These are phyloP conservation scores for Cucurbita argyrosperma DNA, from an alignment of 306 rosid genomes.

Conservation along the genomic window DNA sequence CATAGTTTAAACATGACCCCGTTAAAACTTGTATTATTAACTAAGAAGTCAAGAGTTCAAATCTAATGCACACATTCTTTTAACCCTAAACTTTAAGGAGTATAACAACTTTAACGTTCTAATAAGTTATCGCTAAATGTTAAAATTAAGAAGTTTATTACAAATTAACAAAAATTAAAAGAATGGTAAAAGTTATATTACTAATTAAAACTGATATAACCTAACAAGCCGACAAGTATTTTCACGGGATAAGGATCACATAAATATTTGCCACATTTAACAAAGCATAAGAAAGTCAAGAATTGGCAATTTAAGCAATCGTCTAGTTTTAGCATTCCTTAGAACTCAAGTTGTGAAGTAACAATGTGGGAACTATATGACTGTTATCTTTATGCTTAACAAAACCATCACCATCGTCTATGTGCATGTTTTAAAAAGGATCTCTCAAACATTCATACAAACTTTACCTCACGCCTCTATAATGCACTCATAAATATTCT, in stretches of 20 bases:
- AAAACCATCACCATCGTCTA: neutral
- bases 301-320: neutral
- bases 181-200: no score
- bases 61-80: no score
- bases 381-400: slow-evolving; percentile 1
- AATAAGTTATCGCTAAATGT: no score
- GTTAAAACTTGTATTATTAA: no score
- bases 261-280: neutral
- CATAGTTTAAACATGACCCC: no score
- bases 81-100: no score
- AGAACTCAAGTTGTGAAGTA: neutral
- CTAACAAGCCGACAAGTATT: neutral
- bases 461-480: slow-evolving; percentile 1
- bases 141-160: no score
- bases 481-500: neutral
- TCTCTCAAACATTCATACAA: neutral
- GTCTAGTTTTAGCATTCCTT: neutral
- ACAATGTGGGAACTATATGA: neutral
- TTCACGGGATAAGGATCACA: neutral
- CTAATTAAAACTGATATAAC: no score
- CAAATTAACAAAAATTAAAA: no score
- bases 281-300: neutral
- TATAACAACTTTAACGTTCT: no score
- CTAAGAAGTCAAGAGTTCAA: no score
- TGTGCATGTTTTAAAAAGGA: neutral